Base-by-base conservation (phyloP, 2,329 filamentous ascomycete species). In the Harringtonia aguacate region DNA sequence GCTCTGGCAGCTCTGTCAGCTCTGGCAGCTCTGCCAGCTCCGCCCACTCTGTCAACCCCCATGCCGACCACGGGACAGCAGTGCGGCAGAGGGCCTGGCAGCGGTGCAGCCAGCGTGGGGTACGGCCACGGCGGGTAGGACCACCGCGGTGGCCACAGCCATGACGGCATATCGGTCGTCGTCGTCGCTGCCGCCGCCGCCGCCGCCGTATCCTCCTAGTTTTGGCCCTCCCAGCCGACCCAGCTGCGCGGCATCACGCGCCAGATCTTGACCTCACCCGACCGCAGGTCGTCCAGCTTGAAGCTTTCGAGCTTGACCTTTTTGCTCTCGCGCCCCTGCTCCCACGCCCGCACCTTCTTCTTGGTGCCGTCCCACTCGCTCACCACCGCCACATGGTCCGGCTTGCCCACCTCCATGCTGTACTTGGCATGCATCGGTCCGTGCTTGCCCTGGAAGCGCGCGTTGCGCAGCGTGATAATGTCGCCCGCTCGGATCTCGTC, bases 331-430 rank as follows among this genome's bases (percentile, higher is more conserved):
- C 90, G 72, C 0, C 90, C 90, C 60, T 98, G 92, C 62, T 97
- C 92, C 86, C 87, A 97, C 2, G 83, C 89, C 24, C 89, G 71
- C 22, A 98, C 83, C 72, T 97, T 95, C 74, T 95, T 95, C 76
- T 95, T 95, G 34, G 87, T 94, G 4, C 92, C 92, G 61, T 98
- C 92, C 92, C 92, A 98, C 61, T 98, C 92, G 10, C 87, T 77
- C 4, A 98, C 90, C 3, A 98, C 69, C 3, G 77, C 92, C 0
- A 97, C 90, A 56, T 98, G 92, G 50, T 90, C 86, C 4, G 77
- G 78, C 59, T 86, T 92, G 51, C 88, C 89, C 1, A 95, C 86
- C 53, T 98, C 92, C 42, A 79, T 69, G 39, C 73, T 81, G 62
- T 98, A 98, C 62, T 95, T 97, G 52, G 86, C 84, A 59, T 97